Percentiles rank a stretch among this genome's conserved stretches.
phyloP scores from a whole-genome alignment of 768 basidiomycete species.

The Lactarius quietus region DNA sequence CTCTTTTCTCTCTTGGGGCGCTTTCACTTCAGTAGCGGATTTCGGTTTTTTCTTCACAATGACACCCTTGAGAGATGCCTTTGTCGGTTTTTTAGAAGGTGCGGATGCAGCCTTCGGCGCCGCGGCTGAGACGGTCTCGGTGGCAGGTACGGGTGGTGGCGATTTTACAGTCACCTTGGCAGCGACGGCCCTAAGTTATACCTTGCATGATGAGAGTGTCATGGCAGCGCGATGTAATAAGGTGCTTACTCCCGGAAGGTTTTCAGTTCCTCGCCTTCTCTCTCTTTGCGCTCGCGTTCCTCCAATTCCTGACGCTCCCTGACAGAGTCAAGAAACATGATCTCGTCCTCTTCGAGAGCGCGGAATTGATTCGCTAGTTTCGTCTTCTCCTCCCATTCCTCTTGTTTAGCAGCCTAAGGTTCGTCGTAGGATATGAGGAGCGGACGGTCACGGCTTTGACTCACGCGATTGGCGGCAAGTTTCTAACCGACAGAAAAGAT shows the following conservation, averaged over 20 bases:
- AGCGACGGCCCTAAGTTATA: constrained; percentile 57
- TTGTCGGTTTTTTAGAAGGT: constrained; percentile 55
- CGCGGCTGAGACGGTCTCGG: constrained; percentile 23
- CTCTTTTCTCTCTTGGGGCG: constrained; percentile 20
- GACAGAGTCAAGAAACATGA: constrained; percentile 83
- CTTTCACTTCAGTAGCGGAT: constrained; percentile 24
- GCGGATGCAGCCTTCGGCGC: constrained; percentile 31
- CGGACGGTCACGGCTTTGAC: constrained; percentile 31
- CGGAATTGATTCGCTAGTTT: constrained; percentile 88
- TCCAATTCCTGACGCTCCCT: constrained; percentile 72
- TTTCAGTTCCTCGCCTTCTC: constrained; percentile 76
- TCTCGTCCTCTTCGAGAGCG: constrained; percentile 85
- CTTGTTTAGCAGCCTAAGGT: constrained; percentile 77
- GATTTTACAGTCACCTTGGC: constrained; percentile 51
- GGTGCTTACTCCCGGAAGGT: constrained; percentile 67
- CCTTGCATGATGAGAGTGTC: constrained; percentile 5
- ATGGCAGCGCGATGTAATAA: background rate
- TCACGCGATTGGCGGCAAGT: constrained; percentile 84
- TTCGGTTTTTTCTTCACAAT: constrained; percentile 75
- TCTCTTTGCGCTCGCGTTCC: constrained; percentile 68
- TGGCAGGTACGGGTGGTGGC: constrained; percentile 34
- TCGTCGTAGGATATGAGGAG: background rate
- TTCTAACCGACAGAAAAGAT: constrained; percentile 47
- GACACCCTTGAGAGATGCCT: constrained; percentile 71
- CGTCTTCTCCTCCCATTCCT: constrained; percentile 90